Percentiles rank a stretch among this genome's conserved stretches.
Evolutionary conservation across 805 yeast genomes (phyloP).

Genomic region (Priceomyces fermenticarens): DNA sequence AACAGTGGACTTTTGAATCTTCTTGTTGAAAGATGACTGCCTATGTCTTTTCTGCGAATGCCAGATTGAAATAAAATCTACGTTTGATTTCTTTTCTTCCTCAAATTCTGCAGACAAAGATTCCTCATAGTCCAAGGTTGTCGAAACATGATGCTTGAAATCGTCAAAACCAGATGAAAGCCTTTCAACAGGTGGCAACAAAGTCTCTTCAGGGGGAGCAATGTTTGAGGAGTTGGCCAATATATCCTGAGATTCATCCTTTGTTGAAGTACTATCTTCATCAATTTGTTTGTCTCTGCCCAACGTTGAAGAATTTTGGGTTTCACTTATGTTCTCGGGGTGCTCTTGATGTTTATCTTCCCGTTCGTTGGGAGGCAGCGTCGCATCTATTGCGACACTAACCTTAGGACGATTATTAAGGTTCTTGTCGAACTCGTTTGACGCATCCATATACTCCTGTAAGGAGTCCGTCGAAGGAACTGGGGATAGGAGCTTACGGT

Average conservation of each 20-base stretch:
- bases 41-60: constrained; percentile 25
- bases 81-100: constrained; percentile 27
- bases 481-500: constrained; percentile 10
- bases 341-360: constrained; percentile 2
- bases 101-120: constrained; percentile 41
- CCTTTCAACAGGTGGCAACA: constrained; percentile 41
- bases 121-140: constrained; percentile 25
- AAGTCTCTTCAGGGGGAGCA: constrained; percentile 30
- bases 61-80: constrained; percentile 40
- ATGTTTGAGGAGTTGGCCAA: constrained; percentile 45
- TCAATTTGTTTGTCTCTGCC: not conserved
- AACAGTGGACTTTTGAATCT: not conserved
- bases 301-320: not conserved
- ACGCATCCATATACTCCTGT: constrained; percentile 17
- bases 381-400: constrained; percentile 18
- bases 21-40: constrained; percentile 5
- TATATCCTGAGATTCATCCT: constrained; percentile 8
- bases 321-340: not conserved
- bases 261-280: not conserved
- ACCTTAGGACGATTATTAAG: constrained; percentile 16
- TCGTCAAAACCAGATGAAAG: constrained; percentile 42
- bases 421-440: constrained; percentile 15
- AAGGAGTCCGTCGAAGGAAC: constrained; percentile 9
- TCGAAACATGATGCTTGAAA: constrained; percentile 23
- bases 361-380: constrained; percentile 11